These are phyloP conservation scores for Fragosphaeria purpurea DNA, from an alignment of 2,329 filamentous ascomycete genomes.

Conservation along the genomic window DNA sequence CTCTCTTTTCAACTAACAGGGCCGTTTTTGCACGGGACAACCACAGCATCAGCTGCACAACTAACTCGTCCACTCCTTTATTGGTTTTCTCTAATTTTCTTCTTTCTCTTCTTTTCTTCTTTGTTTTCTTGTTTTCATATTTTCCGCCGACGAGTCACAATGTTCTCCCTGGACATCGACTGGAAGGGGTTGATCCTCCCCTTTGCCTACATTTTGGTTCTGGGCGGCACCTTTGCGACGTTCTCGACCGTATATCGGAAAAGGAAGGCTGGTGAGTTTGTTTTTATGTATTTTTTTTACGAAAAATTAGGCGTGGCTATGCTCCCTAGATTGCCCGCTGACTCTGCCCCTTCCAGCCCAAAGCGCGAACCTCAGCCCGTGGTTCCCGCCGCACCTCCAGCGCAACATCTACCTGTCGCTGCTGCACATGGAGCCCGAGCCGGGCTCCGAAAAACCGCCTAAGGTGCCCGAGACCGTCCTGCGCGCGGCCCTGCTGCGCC, in stretches of 20 bases:
- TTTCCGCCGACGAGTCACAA: conserved; percentile 18
- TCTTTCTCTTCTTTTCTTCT: neutral
- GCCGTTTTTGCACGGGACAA: too few species aligned
- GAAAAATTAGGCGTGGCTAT: too few species aligned
- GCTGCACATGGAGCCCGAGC: conserved; percentile 58
- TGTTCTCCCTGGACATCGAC: conserved; percentile 45
- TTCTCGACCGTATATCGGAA: conserved; percentile 92
- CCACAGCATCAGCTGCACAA: too few species aligned
- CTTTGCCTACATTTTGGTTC: conserved; percentile 78
- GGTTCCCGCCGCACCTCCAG: conserved; percentile 85
- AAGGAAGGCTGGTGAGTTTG: conserved; percentile 67
- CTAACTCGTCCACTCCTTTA: too few species aligned
- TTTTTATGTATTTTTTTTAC: neutral
- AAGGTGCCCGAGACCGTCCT: conserved; percentile 74
- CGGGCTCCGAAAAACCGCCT: conserved; percentile 42
- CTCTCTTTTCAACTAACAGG: too few species aligned
- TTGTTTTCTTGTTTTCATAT: neutral
- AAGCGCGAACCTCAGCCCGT: conserved; percentile 78
- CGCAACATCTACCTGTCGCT: conserved; percentile 93
- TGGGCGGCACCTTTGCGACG: conserved; percentile 78
- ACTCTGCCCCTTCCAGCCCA: conserved; percentile 41
- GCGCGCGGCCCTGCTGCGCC: conserved; percentile 76
- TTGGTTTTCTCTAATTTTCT: neutral
- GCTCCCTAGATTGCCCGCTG: neutral
- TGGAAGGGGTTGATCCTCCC: conserved; percentile 82